Base-by-base conservation (phyloP, 495 filamentous ascomycete genomes). In the Aspergillus bertholletiae region DNA sequence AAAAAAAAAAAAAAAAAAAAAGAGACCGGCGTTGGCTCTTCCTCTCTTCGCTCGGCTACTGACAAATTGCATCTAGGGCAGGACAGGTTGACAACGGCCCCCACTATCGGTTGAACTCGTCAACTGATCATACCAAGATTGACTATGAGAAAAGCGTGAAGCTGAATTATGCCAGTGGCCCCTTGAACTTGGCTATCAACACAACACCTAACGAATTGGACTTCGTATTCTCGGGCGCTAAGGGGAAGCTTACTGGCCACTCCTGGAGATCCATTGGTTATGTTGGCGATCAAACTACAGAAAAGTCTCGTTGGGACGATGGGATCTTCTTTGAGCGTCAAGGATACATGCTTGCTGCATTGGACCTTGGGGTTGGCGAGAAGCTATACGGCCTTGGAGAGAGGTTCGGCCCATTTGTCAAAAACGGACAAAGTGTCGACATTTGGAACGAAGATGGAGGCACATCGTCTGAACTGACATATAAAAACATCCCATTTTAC, bases 391-490 rank as follows among this genome's bases (percentile, higher is more conserved):
- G 87, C 0, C 78, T 89, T 0, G 87, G 86, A 2, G 85, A 89
- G 62, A 75, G 86, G 15, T 90, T 90, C 55, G 86, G 86, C 0
- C 78, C 82, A 1, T 85, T 88, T 51, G 83, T 84, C 57, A 88
- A 87, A 64, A 84, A 88, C 28, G 86, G 86, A 8, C 85, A 89
- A 64, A 75, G 72, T 5, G 74, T 90, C 2, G 77, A 79, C 49
- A 77, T 89, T 18, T 88, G 85, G 84, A 88, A 89, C 53, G 81
- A 83, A 28, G 86, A 90, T 57, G 86, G 87, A 2, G 86, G 86
- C 8, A 89, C 87, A 17, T 84, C 80, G 0, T 83, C 78, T 17
- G 86, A 89, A 47, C 77, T 88, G 54, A 84, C 85, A 0, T 90
- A 90, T 63, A 89, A 89, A 69, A 89, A 89, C 59, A 75, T 89